Evolutionary conservation across 2,329 filamentous ascomycete species (phyloP).

Genomic region (Knufia fluminis): DNA sequence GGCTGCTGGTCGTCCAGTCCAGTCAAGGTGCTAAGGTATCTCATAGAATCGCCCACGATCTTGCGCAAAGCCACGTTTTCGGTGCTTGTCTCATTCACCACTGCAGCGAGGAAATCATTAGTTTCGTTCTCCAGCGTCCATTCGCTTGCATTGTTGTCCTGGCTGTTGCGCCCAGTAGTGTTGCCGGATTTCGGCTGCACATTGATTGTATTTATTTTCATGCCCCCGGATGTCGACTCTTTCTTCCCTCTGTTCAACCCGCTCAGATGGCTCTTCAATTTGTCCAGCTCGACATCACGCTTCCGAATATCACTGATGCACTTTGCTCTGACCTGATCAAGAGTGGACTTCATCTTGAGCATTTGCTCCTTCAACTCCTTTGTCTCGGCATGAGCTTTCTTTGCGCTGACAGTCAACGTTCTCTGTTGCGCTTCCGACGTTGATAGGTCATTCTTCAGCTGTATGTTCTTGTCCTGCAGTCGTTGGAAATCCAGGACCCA

Average conservation of each 20-base stretch:
- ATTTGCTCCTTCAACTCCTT: conserved; percentile 78
- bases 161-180: conserved; percentile 26
- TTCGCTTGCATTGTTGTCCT: conserved; percentile 41
- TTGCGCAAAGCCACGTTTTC: conserved; percentile 79
- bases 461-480: conserved; percentile 45
- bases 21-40: conserved; percentile 55
- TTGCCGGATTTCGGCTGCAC: conserved; percentile 27
- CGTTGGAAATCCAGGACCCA: conserved; percentile 59
- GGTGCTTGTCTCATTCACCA: conserved; percentile 59
- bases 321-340: conserved; percentile 73
- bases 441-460: conserved; percentile 48
- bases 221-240: conserved; percentile 38
- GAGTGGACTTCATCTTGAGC: conserved; percentile 63
- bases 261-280: conserved; percentile 74
- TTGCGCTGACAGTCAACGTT: conserved; percentile 58
- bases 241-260: conserved; percentile 54
- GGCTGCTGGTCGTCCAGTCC: conserved; percentile 32
- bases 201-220: conserved; percentile 41
- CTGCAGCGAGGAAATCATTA: conserved; percentile 73
- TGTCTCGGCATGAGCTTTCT: conserved; percentile 62
- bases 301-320: conserved; percentile 88
- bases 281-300: conserved; percentile 78
- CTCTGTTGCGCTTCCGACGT: conserved; percentile 62
- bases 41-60: conserved; percentile 61
- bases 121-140: conserved; percentile 77